These are phyloP conservation scores for Rhodotorula sp. DNA, from an alignment of 1,284 basidiomycete genomes.

Conservation along the genomic window DNA sequence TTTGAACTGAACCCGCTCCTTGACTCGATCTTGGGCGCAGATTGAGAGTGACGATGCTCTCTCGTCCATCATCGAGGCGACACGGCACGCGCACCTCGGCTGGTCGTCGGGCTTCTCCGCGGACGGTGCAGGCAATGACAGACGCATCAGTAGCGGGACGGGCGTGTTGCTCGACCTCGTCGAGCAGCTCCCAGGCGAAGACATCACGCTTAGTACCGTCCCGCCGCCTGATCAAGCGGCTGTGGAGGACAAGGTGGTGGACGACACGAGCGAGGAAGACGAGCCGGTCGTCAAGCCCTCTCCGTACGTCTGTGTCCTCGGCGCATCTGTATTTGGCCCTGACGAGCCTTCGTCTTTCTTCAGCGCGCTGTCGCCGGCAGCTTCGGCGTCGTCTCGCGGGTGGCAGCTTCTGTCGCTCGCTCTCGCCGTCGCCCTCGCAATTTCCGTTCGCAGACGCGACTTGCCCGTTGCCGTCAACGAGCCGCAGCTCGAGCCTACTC, in stretches of 20 bases:
- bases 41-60: constrained; percentile 30
- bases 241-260: background rate
- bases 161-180: background rate
- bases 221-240: background rate
- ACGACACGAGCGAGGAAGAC: background rate
- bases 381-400: background rate
- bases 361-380: background rate
- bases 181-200: background rate
- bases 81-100: constrained; percentile 1
- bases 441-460: background rate
- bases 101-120: background rate
- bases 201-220: constrained; percentile 3
- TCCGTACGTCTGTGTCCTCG: background rate
- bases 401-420: constrained; percentile 24
- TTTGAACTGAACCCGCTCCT: background rate
- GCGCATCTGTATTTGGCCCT: background rate
- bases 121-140: too few species aligned
- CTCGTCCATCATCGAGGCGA: constrained; percentile 26
- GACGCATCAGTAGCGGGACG: background rate
- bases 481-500: constrained; percentile 5
- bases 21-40: background rate
- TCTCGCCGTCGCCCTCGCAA: constrained; percentile 14
- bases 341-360: background rate
- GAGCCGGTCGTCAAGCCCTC: background rate
- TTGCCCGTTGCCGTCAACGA: background rate